These are phyloP conservation scores for Candida caryicola DNA, from an alignment of 805 yeast genomes.

Conservation along the genomic window DNA sequence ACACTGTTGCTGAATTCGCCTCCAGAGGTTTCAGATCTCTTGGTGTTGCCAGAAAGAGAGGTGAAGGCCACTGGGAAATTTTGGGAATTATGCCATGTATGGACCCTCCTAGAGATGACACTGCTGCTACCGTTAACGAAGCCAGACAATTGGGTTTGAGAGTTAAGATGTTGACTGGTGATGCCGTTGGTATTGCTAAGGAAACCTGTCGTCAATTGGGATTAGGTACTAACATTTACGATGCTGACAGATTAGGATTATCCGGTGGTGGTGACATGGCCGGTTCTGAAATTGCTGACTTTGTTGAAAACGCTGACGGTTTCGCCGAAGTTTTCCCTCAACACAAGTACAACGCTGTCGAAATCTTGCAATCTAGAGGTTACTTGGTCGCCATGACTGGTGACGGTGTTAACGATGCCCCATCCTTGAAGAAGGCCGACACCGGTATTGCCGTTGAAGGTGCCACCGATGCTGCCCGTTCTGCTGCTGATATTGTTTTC, in stretches of 20 bases:
- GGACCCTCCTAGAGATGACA: conserved; percentile 99
- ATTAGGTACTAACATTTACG: conserved; percentile 92
- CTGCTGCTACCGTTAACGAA: conserved; percentile 90
- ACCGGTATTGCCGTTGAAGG: conserved; percentile 97
- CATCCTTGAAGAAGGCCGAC: conserved; percentile 87
- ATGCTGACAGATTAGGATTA: conserved; percentile 94
- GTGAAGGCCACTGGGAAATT: conserved; percentile 97
- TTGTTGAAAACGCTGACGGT: conserved; percentile 97
- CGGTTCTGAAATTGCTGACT: conserved; percentile 96
- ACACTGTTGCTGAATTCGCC: conserved; percentile 96
- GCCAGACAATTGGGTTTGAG: conserved; percentile 89
- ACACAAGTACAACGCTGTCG: conserved; percentile 95
- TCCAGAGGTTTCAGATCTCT: conserved; percentile 97
- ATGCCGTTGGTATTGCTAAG: conserved; percentile 98
- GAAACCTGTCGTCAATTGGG: conserved; percentile 98
- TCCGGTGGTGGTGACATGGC: conserved; percentile 94
- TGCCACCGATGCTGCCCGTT: conserved; percentile 95
- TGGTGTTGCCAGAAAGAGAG: conserved; percentile 98
- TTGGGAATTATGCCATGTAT: conserved; percentile 97
- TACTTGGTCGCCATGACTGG: conserved; percentile 99
- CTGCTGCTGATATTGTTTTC: conserved; percentile 94
- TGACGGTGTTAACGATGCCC: conserved; percentile 99
- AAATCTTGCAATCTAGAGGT: conserved; percentile 92
- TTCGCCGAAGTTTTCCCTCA: conserved; percentile 98
- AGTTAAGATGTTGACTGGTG: conserved; percentile 98